Evolutionary conservation across 495 filamentous ascomycete genomes (phyloP), one percentile per base, ranked within the genome.

Genomic region (Cercophora newfieldiana): DNA sequence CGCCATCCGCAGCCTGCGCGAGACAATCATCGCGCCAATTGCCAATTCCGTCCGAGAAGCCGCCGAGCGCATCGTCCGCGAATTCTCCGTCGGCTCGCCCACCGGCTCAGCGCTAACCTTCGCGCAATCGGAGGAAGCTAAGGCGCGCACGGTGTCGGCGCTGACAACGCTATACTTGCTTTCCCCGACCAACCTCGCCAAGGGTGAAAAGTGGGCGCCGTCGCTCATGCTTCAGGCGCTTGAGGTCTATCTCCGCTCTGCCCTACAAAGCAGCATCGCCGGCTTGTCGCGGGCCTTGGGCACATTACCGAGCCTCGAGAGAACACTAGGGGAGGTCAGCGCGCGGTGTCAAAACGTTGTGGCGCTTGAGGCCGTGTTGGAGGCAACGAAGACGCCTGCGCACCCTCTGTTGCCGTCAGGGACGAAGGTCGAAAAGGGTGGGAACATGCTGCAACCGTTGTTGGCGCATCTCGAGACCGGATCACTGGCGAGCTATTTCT

Each of bases 301-400:
- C 12, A 90, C 89, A 37, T 80, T 97, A 16, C 92, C 95, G 1
- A 90, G 85, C 0, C 83, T 99, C 48, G 93, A 97, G 50, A 85
- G 92, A 29, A 89, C 92, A 1, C 84, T 99, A 6, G 79, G 85
- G 26, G 95, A 98, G 72, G 85, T 97, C 18, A 90, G 91, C 8
- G 87, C 88, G 6, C 83, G 92, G 53, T 97, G 96, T 72, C 92
- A 97, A 77, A 96, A 95, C 65, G 88, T 98, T 25, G 89, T 94
- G 10, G 91, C 92, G 2, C 75, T 98, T 0, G 94, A 98, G 76
- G 81, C 86, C 1, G 86, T 97, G 25, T 85, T 99, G 37, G 86
- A 83, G 61, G 81, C 80, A 14, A 87, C 87, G 2, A 89, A 86
- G 57, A 81, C 86, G 1, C 92, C 91, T 1, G 56, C 76, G 0